Conservation (phyloP, 305 asterid genomes). For the Solanum aculeatissimum region DNA sequence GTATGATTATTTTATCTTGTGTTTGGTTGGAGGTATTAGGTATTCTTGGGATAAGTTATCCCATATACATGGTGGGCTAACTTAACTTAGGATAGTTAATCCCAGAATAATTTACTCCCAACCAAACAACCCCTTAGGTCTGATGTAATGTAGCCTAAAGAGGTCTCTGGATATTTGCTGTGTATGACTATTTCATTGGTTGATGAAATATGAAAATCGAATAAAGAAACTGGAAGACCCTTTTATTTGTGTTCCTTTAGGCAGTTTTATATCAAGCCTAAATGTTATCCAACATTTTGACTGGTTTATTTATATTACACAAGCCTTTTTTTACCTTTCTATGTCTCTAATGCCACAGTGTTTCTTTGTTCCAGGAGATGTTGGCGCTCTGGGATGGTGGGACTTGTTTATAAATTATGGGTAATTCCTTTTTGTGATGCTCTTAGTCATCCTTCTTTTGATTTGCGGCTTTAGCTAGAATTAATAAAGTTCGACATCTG, state of each 20-base stretch:
- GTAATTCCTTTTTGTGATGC: slow-evolving; percentile 27
- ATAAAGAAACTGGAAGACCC: background rate
- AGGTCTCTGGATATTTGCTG: background rate
- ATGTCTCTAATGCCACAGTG: background rate
- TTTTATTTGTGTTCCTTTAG: background rate
- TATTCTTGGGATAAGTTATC: too few species aligned
- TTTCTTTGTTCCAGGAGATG: slow-evolving; percentile 46
- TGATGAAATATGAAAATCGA: background rate
- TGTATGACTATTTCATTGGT: background rate
- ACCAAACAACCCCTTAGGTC: background rate
- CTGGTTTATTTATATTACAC: background rate
- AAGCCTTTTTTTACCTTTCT: background rate
- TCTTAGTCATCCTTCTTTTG: slow-evolving; percentile 2
- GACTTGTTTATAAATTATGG: slow-evolving; percentile 91
- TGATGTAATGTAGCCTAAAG: background rate
- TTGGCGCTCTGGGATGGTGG: slow-evolving; percentile 96
- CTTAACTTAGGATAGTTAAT: too few species aligned
- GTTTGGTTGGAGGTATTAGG: too few species aligned
- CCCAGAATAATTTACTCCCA: too few species aligned
- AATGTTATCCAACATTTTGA: background rate
- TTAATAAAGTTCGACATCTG: slow-evolving; percentile 5
- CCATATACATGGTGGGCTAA: too few species aligned
- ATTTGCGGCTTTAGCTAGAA: background rate
- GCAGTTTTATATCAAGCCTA: background rate
- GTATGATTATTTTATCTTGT: too few species aligned